Percentiles rank a stretch among this genome's conserved stretches.
phyloP scores from a whole-genome alignment of 106 monocot genomes.

The Dioscorea zingiberensis region DNA sequence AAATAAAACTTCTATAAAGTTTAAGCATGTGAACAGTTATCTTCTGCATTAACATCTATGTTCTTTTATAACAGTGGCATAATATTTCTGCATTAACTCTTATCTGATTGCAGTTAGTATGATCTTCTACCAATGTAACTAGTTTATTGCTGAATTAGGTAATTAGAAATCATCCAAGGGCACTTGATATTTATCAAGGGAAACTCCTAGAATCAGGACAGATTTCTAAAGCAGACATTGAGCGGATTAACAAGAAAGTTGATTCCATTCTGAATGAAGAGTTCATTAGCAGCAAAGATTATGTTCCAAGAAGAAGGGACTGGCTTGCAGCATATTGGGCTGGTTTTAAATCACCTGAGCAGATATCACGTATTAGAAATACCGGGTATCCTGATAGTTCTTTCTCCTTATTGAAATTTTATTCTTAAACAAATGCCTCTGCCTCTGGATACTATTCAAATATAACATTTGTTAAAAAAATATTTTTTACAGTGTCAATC shows the following conservation, averaged over 20 bases:
- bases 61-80: too few relatives aligned
- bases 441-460: not conserved
- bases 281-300: constrained; percentile 79
- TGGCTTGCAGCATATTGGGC: constrained; percentile 96
- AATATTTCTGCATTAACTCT: too few relatives aligned
- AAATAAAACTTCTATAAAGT: too few relatives aligned
- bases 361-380: constrained; percentile 85
- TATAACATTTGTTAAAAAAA: not conserved
- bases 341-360: constrained; percentile 96
- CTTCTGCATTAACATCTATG: too few relatives aligned
- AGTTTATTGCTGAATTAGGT: constrained; percentile 35
- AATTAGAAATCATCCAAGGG: constrained; percentile 73
- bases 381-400: constrained; percentile 55
- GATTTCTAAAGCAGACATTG: constrained; percentile 64
- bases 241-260: constrained; percentile 69
- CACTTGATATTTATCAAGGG: constrained; percentile 75
- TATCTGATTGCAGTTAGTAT: too few relatives aligned
- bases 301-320: constrained; percentile 76
- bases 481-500: constrained; percentile 61
- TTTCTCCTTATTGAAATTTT: not conserved
- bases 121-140: too few relatives aligned
- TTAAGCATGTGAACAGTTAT: too few relatives aligned
- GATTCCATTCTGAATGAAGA: constrained; percentile 79
- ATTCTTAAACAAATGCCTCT: too few relatives aligned
- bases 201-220: constrained; percentile 62